Percentiles rank a stretch among this genome's conserved stretches.
Conservation (phyloP, 768 basidiomycete genomes). For the Boletus vermiculosoides region DNA sequence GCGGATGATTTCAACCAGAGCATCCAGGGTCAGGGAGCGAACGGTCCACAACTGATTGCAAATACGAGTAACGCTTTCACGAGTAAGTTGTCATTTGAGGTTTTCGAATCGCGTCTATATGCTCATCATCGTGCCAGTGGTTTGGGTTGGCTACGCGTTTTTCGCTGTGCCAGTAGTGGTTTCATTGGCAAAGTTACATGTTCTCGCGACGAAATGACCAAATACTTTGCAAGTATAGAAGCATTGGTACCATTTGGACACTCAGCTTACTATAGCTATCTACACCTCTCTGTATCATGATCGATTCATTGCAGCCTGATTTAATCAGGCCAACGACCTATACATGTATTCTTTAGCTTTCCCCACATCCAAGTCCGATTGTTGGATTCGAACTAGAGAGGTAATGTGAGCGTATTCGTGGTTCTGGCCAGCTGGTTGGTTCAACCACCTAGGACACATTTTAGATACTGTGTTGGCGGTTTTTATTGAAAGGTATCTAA, state of each 20-base stretch:
- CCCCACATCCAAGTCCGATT: not conserved
- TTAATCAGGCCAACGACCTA: not conserved
- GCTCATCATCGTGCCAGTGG: conserved; percentile 46
- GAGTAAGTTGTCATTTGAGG: conserved; percentile 45
- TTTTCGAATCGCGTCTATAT: not conserved
- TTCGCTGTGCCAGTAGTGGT: conserved; percentile 67
- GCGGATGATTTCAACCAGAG: conserved; percentile 73
- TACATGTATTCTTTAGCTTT: not conserved
- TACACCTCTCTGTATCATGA: not conserved
- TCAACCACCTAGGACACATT: too few relatives aligned
- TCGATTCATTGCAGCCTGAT: not conserved
- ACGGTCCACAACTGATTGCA: conserved; percentile 62
- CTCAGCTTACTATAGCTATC: not conserved
- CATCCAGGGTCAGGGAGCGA: conserved; percentile 49
- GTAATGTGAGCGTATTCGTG: too few relatives aligned
- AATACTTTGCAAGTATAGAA: not conserved
- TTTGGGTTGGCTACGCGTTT: conserved; percentile 77
- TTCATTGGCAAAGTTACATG: conserved; percentile 66
- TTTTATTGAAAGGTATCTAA: too few relatives aligned
- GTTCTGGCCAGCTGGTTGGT: too few relatives aligned
- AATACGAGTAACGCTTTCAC: conserved; percentile 69
- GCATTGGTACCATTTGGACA: not conserved
- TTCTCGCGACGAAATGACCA: conserved; percentile 45
- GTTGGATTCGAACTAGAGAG: not conserved
- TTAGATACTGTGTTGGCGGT: too few relatives aligned